Evolutionary conservation across 371 early-diverging fungal species (phyloP).

Genomic region (Parasitella parasitica): DNA sequence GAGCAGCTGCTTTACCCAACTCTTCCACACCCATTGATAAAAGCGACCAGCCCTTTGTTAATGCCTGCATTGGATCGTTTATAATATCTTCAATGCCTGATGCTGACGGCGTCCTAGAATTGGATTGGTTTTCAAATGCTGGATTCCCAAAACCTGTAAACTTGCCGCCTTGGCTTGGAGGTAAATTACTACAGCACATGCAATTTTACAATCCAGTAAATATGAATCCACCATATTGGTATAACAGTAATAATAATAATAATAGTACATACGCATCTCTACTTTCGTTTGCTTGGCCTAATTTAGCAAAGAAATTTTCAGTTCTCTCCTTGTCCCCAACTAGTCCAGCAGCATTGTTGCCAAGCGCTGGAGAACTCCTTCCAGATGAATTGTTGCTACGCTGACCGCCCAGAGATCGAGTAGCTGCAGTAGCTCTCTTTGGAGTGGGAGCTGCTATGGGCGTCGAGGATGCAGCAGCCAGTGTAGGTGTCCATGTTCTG

Average conservation of each 20-base stretch:
- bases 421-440: conserved; percentile 9
- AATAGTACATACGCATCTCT: conserved; percentile 27
- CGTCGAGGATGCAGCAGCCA: conserved; percentile 3
- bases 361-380: conserved; percentile 12
- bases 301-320: conserved; percentile 23
- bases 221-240: no score
- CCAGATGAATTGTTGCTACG: conserved; percentile 25
- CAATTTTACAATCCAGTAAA: conserved; percentile 31
- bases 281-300: conserved; percentile 16
- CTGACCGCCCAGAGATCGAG: conserved; percentile 17
- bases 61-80: conserved; percentile 78
- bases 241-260: no score
- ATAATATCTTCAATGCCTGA: conserved; percentile 68
- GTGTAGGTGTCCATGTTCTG: conserved; percentile 60
- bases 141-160: conserved; percentile 89
- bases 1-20: conserved; percentile 53
- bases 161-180: conserved; percentile 92
- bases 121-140: conserved; percentile 43
- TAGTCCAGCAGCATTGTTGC: conserved; percentile 8
- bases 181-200: conserved; percentile 49
- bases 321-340: conserved; percentile 13
- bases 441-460: not conserved
- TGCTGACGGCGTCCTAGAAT: conserved; percentile 22
- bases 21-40: conserved; percentile 58
- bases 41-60: conserved; percentile 85